Conservation (phyloP, 2,329 filamentous ascomycete genomes). For the Trichoderma brevicompactum region DNA sequence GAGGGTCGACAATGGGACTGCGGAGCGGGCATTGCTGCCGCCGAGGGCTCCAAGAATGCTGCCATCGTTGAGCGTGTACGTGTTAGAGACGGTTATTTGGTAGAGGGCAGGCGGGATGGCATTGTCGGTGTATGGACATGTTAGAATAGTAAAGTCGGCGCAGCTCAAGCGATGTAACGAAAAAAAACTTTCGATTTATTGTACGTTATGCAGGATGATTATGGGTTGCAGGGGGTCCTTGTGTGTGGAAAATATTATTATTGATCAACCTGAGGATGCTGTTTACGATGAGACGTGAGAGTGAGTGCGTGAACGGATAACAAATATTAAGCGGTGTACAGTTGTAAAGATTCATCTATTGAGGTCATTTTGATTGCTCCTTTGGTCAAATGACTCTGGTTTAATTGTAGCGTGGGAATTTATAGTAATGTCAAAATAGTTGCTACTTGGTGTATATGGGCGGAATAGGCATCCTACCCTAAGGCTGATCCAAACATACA, state of each 20-base stretch:
- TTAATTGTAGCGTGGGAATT: background rate
- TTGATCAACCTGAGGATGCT: background rate
- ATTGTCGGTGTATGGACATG: slow-evolving; percentile 91
- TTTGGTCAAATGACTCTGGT: background rate
- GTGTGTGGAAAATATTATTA: too few relatives aligned
- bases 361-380: too few relatives aligned
- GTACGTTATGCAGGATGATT: slow-evolving; percentile 13
- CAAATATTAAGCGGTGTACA: too few relatives aligned
- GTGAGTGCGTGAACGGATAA: background rate
- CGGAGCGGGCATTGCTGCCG: slow-evolving; percentile 76
- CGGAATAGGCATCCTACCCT: background rate
- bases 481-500: background rate
- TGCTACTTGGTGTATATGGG: too few relatives aligned
- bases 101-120: slow-evolving; percentile 87
- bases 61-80: slow-evolving; percentile 82
- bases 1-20: slow-evolving; percentile 97
- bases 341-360: too few relatives aligned
- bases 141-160: slow-evolving; percentile 38
- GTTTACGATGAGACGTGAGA: background rate
- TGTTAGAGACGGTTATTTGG: slow-evolving; percentile 90
- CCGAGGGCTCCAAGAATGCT: slow-evolving; percentile 66
- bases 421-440: background rate
- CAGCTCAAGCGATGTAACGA: slow-evolving; percentile 25
- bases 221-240: background rate
- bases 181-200: slow-evolving; percentile 10